Base-by-base conservation (phyloP, 441 rosid species). In the Melastoma candidum region DNA sequence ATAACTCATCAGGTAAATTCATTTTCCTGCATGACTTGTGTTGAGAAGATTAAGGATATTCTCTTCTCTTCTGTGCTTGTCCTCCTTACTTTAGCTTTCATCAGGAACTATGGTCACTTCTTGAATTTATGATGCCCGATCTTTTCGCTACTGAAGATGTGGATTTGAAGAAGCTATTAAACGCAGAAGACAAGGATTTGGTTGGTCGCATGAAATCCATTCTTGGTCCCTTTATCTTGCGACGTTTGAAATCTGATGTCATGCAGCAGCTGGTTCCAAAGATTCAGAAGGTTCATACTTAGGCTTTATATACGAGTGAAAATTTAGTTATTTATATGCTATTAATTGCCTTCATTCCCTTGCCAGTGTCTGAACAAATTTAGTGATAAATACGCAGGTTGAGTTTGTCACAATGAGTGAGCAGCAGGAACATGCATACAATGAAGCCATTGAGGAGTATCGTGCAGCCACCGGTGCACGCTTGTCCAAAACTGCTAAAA, bases 251-350 rank as follows among this genome's bases (percentile, higher is more conserved):
- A 69, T 86, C 95, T 54, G 98, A 93, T 77, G 97, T 93, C 26
- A 86, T 93, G 98, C 97, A 77, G 73, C 98, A 89, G 68, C 95
- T 89, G 66, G 95, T 84, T 62, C 96, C 95, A 43, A 93, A 93
- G 73, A 84, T 80, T 63, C 98, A 93, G 59, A 77, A 61, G 84
- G 97, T 89, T 76, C 54, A 71, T 44, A 48, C 71, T 58, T 45
- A 39, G 13, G 1, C 49, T 48, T 47, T 6, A n/a, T 27, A 3
- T 7, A 3, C 41, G 29, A 2, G 26, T 51, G 63, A 59, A 14
- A 5, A 53, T 29, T 53, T 22, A 26, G 49, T 51, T 61, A 12
- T 22, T 58, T 17, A 17, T 17, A 17, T 17, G 8, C 41, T 36
- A 36, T 1, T 4, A 36, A 36, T 17, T 17, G 22, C 22, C 22